phyloP scores from a whole-genome alignment of 176 grass and related monocot genomes.

The Eleusine indica region DNA sequence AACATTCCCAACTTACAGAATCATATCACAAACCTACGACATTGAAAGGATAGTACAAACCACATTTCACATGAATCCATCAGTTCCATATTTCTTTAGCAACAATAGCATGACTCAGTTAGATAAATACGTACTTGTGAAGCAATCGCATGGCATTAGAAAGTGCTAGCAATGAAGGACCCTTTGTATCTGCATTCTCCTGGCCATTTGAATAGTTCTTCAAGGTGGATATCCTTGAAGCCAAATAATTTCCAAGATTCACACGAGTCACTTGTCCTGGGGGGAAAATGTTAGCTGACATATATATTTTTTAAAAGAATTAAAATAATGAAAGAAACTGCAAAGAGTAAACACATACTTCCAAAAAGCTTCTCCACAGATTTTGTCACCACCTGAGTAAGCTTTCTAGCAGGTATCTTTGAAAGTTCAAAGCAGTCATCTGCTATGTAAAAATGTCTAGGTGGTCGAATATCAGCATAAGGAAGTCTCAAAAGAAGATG shows the following conservation, averaged over 20 bases:
- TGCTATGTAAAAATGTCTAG: slow-evolving; percentile 79
- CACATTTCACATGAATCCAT: slow-evolving; percentile 7
- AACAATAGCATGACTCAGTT: background rate
- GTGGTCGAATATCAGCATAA: slow-evolving; percentile 69
- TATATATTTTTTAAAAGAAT: background rate
- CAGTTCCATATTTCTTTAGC: slow-evolving; percentile 9
- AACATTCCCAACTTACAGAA: background rate
- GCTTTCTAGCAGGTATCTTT: slow-evolving; percentile 77
- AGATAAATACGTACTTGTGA: slow-evolving; percentile 64
- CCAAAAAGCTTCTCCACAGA: slow-evolving; percentile 93
- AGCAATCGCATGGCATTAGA: slow-evolving; percentile 75
- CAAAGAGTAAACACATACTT: slow-evolving; percentile 66
- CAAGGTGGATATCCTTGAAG: slow-evolving; percentile 71
- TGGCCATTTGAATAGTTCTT: slow-evolving; percentile 73
- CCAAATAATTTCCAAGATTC: slow-evolving; percentile 81
- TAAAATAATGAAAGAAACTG: slow-evolving; percentile 18
- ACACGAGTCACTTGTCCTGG: slow-evolving; percentile 77
- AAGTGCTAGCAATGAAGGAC: slow-evolving; percentile 67
- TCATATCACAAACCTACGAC: background rate
- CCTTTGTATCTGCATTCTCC: slow-evolving; percentile 55
- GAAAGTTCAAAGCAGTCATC: slow-evolving; percentile 92
- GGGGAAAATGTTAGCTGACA: slow-evolving; percentile 18
- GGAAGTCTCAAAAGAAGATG: slow-evolving; percentile 79
- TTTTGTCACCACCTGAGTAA: slow-evolving; percentile 86
- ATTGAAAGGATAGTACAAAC: background rate